Percentiles rank a stretch among this genome's conserved stretches.
These are phyloP conservation scores for Sarocladiaceae sp. DNA, from an alignment of 2,329 filamentous ascomycete genomes.

Conservation along the genomic window DNA sequence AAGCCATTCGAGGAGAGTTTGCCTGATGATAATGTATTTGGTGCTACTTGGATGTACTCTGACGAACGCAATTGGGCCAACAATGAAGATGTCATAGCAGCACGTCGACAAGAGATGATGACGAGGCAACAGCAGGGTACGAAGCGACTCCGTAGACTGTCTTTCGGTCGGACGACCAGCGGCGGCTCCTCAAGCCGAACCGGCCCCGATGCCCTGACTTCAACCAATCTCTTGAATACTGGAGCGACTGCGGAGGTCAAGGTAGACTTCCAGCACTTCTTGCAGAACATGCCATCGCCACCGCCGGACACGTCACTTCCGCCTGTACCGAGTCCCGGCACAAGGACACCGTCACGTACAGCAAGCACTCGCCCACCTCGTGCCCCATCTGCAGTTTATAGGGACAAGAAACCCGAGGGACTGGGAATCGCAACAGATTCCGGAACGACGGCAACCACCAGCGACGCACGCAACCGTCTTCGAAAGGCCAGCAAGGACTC, in stretches of 20 bases:
- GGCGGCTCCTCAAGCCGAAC: background rate
- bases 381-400: slow-evolving; percentile 1
- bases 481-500: slow-evolving; percentile 8
- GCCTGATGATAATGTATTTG: background rate
- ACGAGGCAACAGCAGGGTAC: background rate
- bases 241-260: background rate
- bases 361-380: background rate
- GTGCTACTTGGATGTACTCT: slow-evolving; percentile 6
- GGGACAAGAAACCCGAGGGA: slow-evolving; percentile 1
- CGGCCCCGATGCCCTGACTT: background rate
- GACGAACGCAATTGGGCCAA: slow-evolving; percentile 2
- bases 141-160: background rate
- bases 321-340: background rate
- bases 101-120: background rate
- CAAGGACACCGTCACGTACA: background rate
- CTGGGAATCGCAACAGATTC: background rate
- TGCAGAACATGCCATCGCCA: background rate
- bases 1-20: background rate
- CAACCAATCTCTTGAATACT: background rate
- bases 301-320: background rate
- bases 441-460: background rate
- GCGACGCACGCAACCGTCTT: background rate
- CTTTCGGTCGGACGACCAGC: background rate
- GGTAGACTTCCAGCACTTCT: background rate
- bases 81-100: background rate